Evolutionary conservation across 768 basidiomycete genomes (phyloP).

Genomic region (Boletus rufocinnamomeus): DNA sequence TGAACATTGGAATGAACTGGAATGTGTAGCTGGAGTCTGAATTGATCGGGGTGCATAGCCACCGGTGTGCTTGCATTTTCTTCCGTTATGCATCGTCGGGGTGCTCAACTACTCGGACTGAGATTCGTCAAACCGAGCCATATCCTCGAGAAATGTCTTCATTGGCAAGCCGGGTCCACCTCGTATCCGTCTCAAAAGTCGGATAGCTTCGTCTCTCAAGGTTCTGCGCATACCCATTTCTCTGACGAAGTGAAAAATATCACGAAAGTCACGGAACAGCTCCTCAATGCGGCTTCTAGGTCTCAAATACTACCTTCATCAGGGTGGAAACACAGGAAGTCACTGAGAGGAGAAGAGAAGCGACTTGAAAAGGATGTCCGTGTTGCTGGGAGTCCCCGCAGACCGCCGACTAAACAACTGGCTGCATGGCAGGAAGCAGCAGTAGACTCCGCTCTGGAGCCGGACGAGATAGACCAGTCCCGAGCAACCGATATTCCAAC

Average conservation of each 20-base stretch:
- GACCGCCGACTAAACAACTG: slow-evolving; percentile 29
- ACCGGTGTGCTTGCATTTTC: slow-evolving; percentile 23
- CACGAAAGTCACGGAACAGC: slow-evolving; percentile 29
- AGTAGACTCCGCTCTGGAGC: slow-evolving; percentile 11
- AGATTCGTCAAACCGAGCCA: slow-evolving; percentile 19
- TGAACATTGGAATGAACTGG: slow-evolving; percentile 57
- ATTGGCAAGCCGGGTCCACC: not conserved
- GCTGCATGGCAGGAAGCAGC: slow-evolving; percentile 28
- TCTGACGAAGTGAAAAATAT: slow-evolving; percentile 12
- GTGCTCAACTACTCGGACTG: slow-evolving; percentile 19
- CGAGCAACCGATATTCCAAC: slow-evolving; percentile 22
- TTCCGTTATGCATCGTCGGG: slow-evolving; percentile 32
- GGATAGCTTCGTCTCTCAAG: not conserved
- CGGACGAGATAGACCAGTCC: slow-evolving; percentile 17
- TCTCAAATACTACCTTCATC: slow-evolving; percentile 23
- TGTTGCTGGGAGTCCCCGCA: slow-evolving; percentile 8
- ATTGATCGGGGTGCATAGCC: slow-evolving; percentile 24
- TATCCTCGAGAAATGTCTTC: slow-evolving; percentile 14
- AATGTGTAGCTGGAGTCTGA: not conserved
- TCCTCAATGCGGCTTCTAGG: slow-evolving; percentile 38
- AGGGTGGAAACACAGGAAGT: slow-evolving; percentile 41
- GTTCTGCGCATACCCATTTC: not conserved
- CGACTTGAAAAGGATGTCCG: slow-evolving; percentile 34
- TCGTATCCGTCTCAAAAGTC: slow-evolving; percentile 3
- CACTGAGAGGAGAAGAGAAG: slow-evolving; percentile 42